Evolutionary conservation across 1,284 basidiomycete genomes (phyloP).

Genomic region (Cutaneotrichosporon sp.): DNA sequence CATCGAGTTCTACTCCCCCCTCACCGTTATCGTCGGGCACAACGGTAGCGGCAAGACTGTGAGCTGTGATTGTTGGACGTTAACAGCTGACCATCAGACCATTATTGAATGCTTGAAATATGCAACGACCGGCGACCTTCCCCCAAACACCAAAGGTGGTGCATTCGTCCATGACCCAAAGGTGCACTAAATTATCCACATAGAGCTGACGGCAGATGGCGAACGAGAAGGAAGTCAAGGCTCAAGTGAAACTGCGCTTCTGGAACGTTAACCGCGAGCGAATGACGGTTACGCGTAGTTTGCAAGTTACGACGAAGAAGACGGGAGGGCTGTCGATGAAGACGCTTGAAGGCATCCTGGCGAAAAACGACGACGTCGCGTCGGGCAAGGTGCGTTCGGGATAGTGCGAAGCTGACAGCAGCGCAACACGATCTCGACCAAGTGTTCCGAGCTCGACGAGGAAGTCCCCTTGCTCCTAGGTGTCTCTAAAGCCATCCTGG

Average conservation of each 20-base stretch:
- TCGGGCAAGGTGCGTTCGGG: constrained; percentile 63
- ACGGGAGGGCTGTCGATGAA: constrained; percentile 86
- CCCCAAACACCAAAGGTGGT: constrained; percentile 94
- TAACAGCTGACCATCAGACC: constrained; percentile 52
- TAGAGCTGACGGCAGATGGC: constrained; percentile 61
- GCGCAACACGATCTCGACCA: constrained; percentile 86
- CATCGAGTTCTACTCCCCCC: constrained; percentile 95
- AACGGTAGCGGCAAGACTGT: constrained; percentile 97
- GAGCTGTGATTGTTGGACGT: constrained; percentile 14
- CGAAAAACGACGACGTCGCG: constrained; percentile 63
- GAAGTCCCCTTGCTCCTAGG: constrained; percentile 92
- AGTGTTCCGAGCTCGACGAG: constrained; percentile 91
- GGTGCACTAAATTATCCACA: constrained; percentile 22
- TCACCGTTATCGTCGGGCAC: constrained; percentile 98
- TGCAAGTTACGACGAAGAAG: constrained; percentile 93
- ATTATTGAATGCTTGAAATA: constrained; percentile 99
- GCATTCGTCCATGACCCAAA: constrained; percentile 98
- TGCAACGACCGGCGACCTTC: constrained; percentile 95
- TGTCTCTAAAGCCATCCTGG: constrained; percentile 92
- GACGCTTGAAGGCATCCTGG: constrained; percentile 89
- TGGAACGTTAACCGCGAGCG: constrained; percentile 76
- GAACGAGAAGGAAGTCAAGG: constrained; percentile 96
- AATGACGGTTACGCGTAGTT: constrained; percentile 89
- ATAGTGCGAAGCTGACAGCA: constrained; percentile 45
- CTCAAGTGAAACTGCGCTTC: constrained; percentile 93